Evolutionary conservation across 2,329 filamentous ascomycete species (phyloP).

Genomic region (Ophiostoma ulmi): DNA sequence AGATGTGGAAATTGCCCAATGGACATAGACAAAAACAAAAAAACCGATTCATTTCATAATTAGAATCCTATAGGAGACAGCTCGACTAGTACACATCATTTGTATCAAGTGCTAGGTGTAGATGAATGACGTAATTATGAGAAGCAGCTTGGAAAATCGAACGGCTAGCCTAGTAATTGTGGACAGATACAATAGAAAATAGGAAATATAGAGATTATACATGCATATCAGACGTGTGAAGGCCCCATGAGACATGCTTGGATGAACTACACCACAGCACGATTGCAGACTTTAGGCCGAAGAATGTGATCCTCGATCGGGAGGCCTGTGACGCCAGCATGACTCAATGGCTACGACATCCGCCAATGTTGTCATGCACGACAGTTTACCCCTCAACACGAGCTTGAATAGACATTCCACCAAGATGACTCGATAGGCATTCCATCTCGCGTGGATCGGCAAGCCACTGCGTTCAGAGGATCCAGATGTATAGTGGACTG

Average conservation of each 20-base stretch:
- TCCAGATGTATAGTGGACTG: not conserved
- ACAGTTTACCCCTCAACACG: not conserved
- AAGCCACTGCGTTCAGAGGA: not conserved
- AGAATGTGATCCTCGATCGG: not conserved
- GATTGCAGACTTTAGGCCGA: not conserved
- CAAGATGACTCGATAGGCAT: not conserved
- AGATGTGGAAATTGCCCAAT: too few species aligned
- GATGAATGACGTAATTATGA: too few species aligned
- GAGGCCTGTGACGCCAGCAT: not conserved
- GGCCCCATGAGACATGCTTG: not conserved
- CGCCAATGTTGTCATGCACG: not conserved
- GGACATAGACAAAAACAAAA: too few species aligned
- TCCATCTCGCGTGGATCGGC: not conserved
- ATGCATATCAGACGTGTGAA: not conserved
- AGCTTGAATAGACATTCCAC: not conserved
- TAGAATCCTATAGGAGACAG: too few species aligned
- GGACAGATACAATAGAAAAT: too few species aligned
- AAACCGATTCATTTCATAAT: too few species aligned
- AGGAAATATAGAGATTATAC: too few species aligned
- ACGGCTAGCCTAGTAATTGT: too few species aligned
- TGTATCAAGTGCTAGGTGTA: too few species aligned
- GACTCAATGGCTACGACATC: constrained; percentile 10
- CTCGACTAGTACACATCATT: too few species aligned
- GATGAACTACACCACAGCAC: not conserved
- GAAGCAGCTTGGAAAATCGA: too few species aligned